phyloP scores from a whole-genome alignment of 2,329 filamentous ascomycete genomes.

The Ramularia collo-cygni region DNA sequence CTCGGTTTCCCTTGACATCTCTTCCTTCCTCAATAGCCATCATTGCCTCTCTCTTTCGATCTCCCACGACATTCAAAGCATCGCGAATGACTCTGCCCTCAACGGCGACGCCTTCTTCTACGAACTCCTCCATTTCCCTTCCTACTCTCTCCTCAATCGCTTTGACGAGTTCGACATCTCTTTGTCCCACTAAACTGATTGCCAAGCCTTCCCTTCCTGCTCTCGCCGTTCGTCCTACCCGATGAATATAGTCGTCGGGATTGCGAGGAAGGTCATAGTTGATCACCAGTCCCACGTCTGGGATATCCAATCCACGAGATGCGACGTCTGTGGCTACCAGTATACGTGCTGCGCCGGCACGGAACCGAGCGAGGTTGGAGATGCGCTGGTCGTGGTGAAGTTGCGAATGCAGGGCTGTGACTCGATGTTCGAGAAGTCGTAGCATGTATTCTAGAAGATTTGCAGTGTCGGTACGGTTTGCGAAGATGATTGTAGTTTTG shows the following conservation, averaged over 20 bases:
- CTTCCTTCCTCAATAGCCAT: conserved; percentile 86
- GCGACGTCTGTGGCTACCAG: conserved; percentile 94
- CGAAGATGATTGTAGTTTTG: conserved; percentile 85
- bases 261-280: conserved; percentile 97
- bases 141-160: conserved; percentile 83
- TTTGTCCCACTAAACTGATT: conserved; percentile 83
- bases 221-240: conserved; percentile 89
- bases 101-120: conserved; percentile 88
- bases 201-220: conserved; percentile 77
- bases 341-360: conserved; percentile 78
- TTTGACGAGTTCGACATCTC: conserved; percentile 84
- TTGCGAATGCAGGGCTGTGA: conserved; percentile 83
- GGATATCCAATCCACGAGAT: conserved; percentile 89
- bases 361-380: conserved; percentile 84
- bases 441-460: conserved; percentile 84
- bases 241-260: conserved; percentile 94
- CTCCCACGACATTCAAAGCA: conserved; percentile 80
- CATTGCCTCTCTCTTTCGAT: conserved; percentile 88
- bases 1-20: conserved; percentile 79
- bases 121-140: conserved; percentile 71
- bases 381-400: conserved; percentile 79
- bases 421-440: conserved; percentile 76
- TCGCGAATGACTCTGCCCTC: conserved; percentile 82
- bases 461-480: conserved; percentile 83
- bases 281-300: conserved; percentile 79